Evolutionary conservation across 192 early-diverging fungal species (phyloP).

Genomic region (Podila horticola): DNA sequence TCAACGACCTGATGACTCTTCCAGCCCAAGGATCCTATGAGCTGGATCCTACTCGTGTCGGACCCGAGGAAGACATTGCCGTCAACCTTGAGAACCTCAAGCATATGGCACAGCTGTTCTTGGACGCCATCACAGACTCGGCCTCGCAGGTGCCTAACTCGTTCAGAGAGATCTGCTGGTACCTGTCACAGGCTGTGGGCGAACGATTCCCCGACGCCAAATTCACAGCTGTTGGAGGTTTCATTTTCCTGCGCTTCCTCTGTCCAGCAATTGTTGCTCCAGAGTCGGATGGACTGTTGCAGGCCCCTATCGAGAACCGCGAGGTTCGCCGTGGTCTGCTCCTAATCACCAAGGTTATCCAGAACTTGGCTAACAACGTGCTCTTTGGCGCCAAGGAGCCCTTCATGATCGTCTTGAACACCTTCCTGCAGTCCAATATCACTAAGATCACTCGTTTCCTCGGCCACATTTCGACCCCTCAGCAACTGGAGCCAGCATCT

Average conservation of each 20-base stretch:
- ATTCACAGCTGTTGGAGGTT: constrained; percentile 90
- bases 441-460: constrained; percentile 83
- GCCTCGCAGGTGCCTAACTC: constrained; percentile 73
- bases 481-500: constrained; percentile 49
- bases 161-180: constrained; percentile 85
- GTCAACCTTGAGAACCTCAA: constrained; percentile 85
- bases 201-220: constrained; percentile 87
- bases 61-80: constrained; percentile 70
- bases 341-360: constrained; percentile 94
- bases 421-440: constrained; percentile 86
- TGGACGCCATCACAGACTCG: constrained; percentile 87
- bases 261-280: constrained; percentile 96
- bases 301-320: constrained; percentile 60
- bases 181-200: constrained; percentile 80
- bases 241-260: constrained; percentile 95
- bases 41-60: constrained; percentile 83
- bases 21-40: constrained; percentile 86
- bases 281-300: constrained; percentile 81
- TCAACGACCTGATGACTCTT: constrained; percentile 74
- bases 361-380: constrained; percentile 96
- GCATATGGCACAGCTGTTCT: constrained; percentile 76
- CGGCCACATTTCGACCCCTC: constrained; percentile 74
- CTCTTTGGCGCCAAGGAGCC: constrained; percentile 95
- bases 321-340: constrained; percentile 87
- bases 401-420: constrained; percentile 94